Evolutionary conservation across 139 green algal species (phyloP), one percentile per base, ranked within the genome.

Genomic region (Closterium sp.): DNA sequence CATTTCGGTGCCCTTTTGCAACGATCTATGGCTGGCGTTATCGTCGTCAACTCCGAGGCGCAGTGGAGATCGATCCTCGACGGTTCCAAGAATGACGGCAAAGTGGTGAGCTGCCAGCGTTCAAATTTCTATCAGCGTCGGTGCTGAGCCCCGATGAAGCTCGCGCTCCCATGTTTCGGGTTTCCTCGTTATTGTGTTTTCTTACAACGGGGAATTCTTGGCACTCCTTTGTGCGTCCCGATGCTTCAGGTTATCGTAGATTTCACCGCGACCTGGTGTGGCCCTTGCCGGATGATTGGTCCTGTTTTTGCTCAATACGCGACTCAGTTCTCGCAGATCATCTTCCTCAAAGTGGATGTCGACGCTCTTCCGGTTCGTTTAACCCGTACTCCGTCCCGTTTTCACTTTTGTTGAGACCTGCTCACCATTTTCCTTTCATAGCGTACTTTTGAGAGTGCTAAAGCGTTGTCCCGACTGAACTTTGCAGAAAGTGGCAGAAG

Each of bases 201-300:
- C 36, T 6, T 55, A 55, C 36, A 12, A 55, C 6, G 4, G 36
- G 36, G 4, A 55, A 6, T 55, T 55, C 4, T 55, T 6, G 36
- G 4, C 4, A 4, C 36, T 55, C 33, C 33, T 87, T 34, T 10
- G 84, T 87, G 21, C 33, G 19, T 16, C 33, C 33, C 64, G 31
- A 84, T 33, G 4, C 86, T 89, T 89, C 86, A 95, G 93, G 87
- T 95, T 2, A 87, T 95, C 21, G 89, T 95, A 10, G 93, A 95
- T 86, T 95, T 95, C 69, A 89, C 89, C 4, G 93, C 93, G 30
- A 88, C 90, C 4, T 95, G 93, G 93, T 95, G 93, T 33, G 93
- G 93, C 8, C 93, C 93, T 21, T 95, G 93, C 93, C 84, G 83
- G 25, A 90, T 90, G 33, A 95, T 95, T 32, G 93, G 21, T 10